phyloP scores from a whole-genome alignment of 2,329 filamentous ascomycete genomes.

The Botrytis tulipae region DNA sequence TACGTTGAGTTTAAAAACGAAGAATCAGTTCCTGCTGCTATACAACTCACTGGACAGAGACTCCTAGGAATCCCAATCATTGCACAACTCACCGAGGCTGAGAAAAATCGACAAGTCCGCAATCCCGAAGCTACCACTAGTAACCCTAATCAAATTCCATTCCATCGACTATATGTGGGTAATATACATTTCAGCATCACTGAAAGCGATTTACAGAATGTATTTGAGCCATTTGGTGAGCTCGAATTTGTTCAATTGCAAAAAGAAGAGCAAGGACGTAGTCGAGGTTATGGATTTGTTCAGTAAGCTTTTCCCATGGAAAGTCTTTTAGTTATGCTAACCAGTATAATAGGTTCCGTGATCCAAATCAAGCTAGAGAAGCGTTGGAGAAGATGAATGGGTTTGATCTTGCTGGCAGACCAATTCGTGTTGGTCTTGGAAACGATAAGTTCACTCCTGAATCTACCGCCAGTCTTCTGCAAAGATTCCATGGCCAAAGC shows the following conservation, averaged over 20 bases:
- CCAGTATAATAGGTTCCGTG: slow-evolving; percentile 67
- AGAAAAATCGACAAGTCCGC: slow-evolving; percentile 97
- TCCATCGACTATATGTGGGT: slow-evolving; percentile 97
- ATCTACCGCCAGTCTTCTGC: slow-evolving; percentile 86
- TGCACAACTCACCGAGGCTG: slow-evolving; percentile 95
- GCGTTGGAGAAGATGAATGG: slow-evolving; percentile 99
- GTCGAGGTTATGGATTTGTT: slow-evolving; percentile 96
- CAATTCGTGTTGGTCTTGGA: slow-evolving; percentile 96
- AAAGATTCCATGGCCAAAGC: slow-evolving; percentile 83
- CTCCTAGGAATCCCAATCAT: slow-evolving; percentile 98
- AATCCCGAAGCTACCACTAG: slow-evolving; percentile 67
- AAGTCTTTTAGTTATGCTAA: slow-evolving; percentile 39
- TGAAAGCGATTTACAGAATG: slow-evolving; percentile 89
- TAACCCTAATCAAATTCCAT: slow-evolving; percentile 81
- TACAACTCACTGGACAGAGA: slow-evolving; percentile 98
- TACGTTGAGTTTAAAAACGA: slow-evolving; percentile 99
- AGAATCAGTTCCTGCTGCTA: slow-evolving; percentile 87
- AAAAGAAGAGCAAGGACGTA: slow-evolving; percentile 88
- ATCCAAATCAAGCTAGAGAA: slow-evolving; percentile 87
- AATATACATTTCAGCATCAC: slow-evolving; percentile 99
- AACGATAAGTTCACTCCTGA: slow-evolving; percentile 99
- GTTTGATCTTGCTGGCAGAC: slow-evolving; percentile 94
- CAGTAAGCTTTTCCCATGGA: slow-evolving; percentile 64
- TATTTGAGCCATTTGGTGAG: slow-evolving; percentile 97
- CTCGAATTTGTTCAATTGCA: slow-evolving; percentile 97